Evolutionary conservation across 352 stramenopile species (phyloP), one percentile per base, ranked within the genome.

Genomic region (Phytophthora vignae): DNA sequence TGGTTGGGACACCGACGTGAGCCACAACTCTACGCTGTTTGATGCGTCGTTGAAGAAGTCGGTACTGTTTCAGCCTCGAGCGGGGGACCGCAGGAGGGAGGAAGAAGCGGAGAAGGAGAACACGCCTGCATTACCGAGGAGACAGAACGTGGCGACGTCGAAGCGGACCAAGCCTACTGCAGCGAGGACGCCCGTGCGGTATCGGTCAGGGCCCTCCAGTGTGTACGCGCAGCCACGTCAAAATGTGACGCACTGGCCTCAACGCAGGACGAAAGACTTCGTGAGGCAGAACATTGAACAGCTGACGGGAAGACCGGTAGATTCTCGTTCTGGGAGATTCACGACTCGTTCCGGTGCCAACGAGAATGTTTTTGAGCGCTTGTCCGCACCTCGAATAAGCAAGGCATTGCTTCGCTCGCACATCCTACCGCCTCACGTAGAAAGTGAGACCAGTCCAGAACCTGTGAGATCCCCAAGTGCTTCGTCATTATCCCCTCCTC

Each of bases 201-300:
- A 78, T 15, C 59, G 55, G 8, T 72, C 60, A 9, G 71, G 71
- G 7, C 73, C 66, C 9, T 82, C 67, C 12, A 82, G 74, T 56
- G 73, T 79, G 29, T 81, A 75, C 38, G 57, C 64, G 8, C 65
- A 79, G 49, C 71, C 72, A 22, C 59, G 65, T 0, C 72, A 70
- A 14, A 70, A 59, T 12, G 61, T 46, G 31, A 69, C 52, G 27
- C 64, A 66, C 46, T 79, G 71, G 57, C 73, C 65, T 4, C 36
- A 67, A 42, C 71, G 52, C 29, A 68, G 48, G n/a, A 40, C 21
- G 8, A 91, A 85, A 31, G 81, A 93, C 27, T 93, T 79, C 59
- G 71, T 93, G 9, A 83, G 75, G 17, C 66, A 83, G 14, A 93
- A 93, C 31, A 83, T 87, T 59, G 82, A 91, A 49, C 73, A 67